Conservation (phyloP, 225 moss, liverwort and hornwort genomes). For the Polytrichum formosum region DNA sequence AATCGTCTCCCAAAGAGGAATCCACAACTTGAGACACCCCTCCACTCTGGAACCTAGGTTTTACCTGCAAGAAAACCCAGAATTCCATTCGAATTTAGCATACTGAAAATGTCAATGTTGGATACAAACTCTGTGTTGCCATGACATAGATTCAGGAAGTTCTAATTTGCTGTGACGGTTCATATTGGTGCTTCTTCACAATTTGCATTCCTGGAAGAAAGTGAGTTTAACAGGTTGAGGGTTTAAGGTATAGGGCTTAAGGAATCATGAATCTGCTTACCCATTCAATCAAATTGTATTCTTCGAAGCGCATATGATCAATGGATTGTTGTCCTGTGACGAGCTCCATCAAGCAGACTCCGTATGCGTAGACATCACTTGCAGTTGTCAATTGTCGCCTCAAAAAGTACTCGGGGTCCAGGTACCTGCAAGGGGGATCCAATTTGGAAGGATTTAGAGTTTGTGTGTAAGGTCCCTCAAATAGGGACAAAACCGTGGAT, state of each 20-base stretch:
- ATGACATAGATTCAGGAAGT: no score
- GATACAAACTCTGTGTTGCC: no score
- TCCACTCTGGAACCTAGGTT: slow-evolving; percentile 41
- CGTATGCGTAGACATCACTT: slow-evolving; percentile 52
- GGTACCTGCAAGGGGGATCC: slow-evolving; percentile 27
- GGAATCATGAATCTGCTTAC: slow-evolving; percentile 11
- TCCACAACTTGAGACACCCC: slow-evolving; percentile 41
- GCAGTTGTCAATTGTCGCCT: slow-evolving; percentile 57
- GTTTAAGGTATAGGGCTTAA: not conserved
- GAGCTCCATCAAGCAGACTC: slow-evolving; percentile 43
- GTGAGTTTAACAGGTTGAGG: not conserved
- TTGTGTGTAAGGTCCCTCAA: no score
- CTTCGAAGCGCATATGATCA: slow-evolving; percentile 43
- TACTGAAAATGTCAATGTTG: not conserved
- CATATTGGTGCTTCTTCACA: no score
- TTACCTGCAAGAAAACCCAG: slow-evolving; percentile 22
- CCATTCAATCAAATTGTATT: slow-evolving; percentile 49
- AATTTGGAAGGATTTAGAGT: not conserved
- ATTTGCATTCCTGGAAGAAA: not conserved
- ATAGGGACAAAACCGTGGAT: no score
- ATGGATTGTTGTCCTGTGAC: slow-evolving; percentile 54
- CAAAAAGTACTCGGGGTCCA: slow-evolving; percentile 55
- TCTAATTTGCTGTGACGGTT: not conserved
- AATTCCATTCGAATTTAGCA: not conserved
- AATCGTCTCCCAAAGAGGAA: slow-evolving; percentile 33